A percentile compares a stretch with the other conserved stretches of the same genome.
Evolutionary conservation across 139 green algal species (phyloP).

Genomic region (Haematococcus sp.): DNA sequence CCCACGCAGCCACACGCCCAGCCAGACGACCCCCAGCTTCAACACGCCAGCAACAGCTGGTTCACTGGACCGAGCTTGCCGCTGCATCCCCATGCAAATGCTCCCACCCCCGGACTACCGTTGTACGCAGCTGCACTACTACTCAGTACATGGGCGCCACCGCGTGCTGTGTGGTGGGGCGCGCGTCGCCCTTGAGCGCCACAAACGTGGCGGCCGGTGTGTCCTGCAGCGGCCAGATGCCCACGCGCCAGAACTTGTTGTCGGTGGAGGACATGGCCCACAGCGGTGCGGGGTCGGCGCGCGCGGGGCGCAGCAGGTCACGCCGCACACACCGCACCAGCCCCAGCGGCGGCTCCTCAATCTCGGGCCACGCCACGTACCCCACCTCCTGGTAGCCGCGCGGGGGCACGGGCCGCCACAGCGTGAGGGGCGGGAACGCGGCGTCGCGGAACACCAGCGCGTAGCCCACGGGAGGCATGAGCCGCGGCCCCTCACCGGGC

Average conservation of each 20-base stretch:
- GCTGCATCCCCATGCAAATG: no score
- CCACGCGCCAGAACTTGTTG: conserved; percentile 69
- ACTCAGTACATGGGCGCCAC: no score
- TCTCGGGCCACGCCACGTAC: conserved; percentile 63
- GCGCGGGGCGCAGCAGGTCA: conserved; percentile 44
- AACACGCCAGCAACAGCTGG: no score
- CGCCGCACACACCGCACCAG: conserved; percentile 60
- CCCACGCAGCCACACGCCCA: no score
- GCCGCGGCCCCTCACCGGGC: conserved; percentile 22
- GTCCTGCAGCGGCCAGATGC: conserved; percentile 69
- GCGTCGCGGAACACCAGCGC: conserved; percentile 76
- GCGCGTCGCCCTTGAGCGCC: conserved; percentile 16
- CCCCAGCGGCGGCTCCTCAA: conserved; percentile 55
- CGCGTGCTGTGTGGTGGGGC: no score
- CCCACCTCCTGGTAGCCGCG: conserved; percentile 42
- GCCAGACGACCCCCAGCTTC: no score
- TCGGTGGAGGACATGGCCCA: conserved; percentile 60
- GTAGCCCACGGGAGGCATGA: conserved; percentile 52
- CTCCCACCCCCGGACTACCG: no score
- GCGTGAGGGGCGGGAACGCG: conserved; percentile 47
- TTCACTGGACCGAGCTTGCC: no score
- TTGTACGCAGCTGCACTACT: no score
- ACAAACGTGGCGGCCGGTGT: conserved; percentile 58
- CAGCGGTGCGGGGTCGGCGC: conserved; percentile 55
- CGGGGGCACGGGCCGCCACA: conserved; percentile 76